Evolutionary conservation across 345 rosid genomes (phyloP), one percentile per base, ranked within the genome.

Genomic region (Draba incana): DNA sequence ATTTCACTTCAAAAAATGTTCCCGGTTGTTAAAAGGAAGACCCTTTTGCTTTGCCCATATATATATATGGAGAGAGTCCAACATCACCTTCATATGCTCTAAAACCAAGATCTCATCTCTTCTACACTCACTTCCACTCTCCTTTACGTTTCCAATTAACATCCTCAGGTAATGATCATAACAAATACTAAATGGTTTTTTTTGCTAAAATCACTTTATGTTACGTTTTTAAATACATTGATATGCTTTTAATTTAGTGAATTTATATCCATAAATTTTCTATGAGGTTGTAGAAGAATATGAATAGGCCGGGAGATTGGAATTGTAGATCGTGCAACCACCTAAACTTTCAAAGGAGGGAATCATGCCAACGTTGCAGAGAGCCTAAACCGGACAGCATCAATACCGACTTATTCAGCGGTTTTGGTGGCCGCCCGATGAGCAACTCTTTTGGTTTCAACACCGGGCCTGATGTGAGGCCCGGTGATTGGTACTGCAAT

Each of bases 231-330:
- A 59, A 0, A 12, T 11, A 35, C 8, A 56, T 24, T 45, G 7
- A 10, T 24, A 14, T 14, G 49, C 13, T 11, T 62, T 5, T 54
- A 11, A 24, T 25, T 24, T 35, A 45, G 25, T 33, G 44, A 33
- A 23, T 13, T 31, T 52, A 13, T 9, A 10, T n/a, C 7, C 37
- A 6, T 33, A 6, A 23, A 23, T 15, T 53, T 45, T 7, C 4
- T 23, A 25, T n/a, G 31, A 13, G 45, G 12, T 3, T 10, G 27
- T 51, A 51, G 68, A 72, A 54, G 74, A 85, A 80, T 64, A 87
- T 90, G 97, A 92, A 74, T 75, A 83, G 98, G 72, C 92, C 96
- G 7, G 97, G 98, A 51, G 98, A 90, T 54, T 92, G 98, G 98
- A 90, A 86, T 79, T 92, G 98, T 79, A 76, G 86, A 74, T 80